Percentiles rank a stretch among this genome's conserved stretches.
These are phyloP conservation scores for Ettlia oleoabundans DNA, from an alignment of 139 green algal species.

Conservation along the genomic window DNA sequence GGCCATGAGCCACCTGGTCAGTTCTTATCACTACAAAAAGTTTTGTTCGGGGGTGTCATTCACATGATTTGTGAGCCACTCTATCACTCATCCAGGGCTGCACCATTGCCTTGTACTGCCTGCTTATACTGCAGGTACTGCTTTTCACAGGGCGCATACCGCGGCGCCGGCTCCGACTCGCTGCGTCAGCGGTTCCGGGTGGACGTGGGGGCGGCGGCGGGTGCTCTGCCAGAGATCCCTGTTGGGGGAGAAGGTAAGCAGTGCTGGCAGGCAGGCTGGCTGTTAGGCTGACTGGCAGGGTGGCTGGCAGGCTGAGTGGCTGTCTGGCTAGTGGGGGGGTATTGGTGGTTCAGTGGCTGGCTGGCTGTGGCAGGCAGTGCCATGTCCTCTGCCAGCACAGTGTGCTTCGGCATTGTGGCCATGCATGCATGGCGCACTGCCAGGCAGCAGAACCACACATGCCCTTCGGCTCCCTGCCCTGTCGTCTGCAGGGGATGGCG, in stretches of 20 bases:
- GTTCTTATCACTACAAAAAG: too few species aligned
- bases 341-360: too few species aligned
- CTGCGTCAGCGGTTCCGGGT: slow-evolving; percentile 36
- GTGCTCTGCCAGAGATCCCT: background rate
- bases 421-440: too few species aligned
- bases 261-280: background rate
- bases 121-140: background rate
- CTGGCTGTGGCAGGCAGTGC: too few species aligned
- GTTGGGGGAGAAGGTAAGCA: background rate
- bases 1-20: background rate
- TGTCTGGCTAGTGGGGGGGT: too few species aligned
- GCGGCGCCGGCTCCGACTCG: slow-evolving; percentile 38
- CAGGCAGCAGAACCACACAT: too few species aligned
- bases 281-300: background rate
- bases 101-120: background rate
- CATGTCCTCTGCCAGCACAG: too few species aligned
- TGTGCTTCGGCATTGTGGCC: too few species aligned
- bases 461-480: background rate
- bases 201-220: background rate
- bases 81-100: too few species aligned
- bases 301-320: background rate
- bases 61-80: background rate
- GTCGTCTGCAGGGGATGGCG: background rate
- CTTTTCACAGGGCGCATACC: slow-evolving; percentile 41
- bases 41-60: too few species aligned